phyloP scores from a whole-genome alignment of 257 asterid genomes.

The Nicotiana attenuata region DNA sequence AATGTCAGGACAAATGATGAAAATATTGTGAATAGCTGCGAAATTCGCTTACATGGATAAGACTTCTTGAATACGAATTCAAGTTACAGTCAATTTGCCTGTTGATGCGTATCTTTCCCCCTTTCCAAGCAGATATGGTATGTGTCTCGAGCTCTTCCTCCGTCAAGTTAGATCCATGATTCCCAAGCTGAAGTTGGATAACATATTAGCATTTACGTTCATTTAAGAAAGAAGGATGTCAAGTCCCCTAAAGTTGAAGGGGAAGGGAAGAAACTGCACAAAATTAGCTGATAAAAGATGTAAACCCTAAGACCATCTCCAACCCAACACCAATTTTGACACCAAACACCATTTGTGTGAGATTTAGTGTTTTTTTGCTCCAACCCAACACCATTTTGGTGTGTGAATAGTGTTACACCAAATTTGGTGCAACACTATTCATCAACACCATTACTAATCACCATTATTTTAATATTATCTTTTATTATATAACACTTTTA shows the following conservation, averaged over 20 bases:
- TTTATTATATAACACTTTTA: no score
- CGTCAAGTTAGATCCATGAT: conserved; percentile 61
- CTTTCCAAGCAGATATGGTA: conserved; percentile 73
- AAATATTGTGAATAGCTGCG: neutral
- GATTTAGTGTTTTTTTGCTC: no score
- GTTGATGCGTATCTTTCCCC: conserved; percentile 43
- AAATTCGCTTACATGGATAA: conserved; percentile 44
- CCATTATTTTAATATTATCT: no score
- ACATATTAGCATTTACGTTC: neutral
- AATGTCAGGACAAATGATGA: neutral
- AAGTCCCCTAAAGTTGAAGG: neutral
- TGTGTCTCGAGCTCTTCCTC: conserved; percentile 83
- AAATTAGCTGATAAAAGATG: neutral
- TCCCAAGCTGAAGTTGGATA: conserved; percentile 53
- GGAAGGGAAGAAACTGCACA: neutral
- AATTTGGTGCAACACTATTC: no score
- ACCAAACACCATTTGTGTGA: no score
- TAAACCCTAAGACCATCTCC: neutral
- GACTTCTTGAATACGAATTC: conserved; percentile 31
- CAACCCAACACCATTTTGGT: no score
- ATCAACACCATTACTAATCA: no score
- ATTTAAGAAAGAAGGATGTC: neutral
- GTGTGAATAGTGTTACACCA: no score
- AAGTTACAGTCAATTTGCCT: conserved; percentile 39
- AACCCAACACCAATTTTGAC: no score